A percentile compares a stretch with the other conserved stretches of the same genome.
Conservation (phyloP, 306 rosid species). For the Cucurbita pepo region DNA sequence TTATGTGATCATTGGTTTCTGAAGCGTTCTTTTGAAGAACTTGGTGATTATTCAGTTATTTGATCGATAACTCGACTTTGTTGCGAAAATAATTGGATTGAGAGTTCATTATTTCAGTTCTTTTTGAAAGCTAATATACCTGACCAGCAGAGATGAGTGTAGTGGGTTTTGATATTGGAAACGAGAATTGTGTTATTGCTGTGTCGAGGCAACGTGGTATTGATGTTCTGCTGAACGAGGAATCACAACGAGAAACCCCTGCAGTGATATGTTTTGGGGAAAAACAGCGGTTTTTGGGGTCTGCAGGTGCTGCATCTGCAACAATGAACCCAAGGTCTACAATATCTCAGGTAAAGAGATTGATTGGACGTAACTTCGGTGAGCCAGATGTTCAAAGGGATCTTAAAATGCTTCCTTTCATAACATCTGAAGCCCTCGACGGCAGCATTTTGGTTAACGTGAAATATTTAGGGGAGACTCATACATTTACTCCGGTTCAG, state of each 20-base stretch:
- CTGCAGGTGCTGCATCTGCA: constrained; percentile 83
- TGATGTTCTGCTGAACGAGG: constrained; percentile 79
- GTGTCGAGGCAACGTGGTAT: constrained; percentile 86
- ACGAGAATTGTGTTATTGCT: constrained; percentile 84
- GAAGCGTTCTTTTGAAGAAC: constrained; percentile 2
- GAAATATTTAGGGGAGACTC: constrained; percentile 37
- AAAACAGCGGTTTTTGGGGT: constrained; percentile 93
- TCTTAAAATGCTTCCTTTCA: constrained; percentile 46
- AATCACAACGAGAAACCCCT: constrained; percentile 87
- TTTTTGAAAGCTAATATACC: not conserved
- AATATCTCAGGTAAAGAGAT: constrained; percentile 78
- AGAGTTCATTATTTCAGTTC: not conserved
- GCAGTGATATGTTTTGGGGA: constrained; percentile 75
- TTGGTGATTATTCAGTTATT: not conserved
- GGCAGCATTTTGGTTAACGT: constrained; percentile 76
- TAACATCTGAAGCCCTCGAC: constrained; percentile 52
- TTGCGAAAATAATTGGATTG: not conserved
- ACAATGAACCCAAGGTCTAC: constrained; percentile 77
- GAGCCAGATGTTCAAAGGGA: constrained; percentile 52
- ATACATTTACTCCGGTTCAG: constrained; percentile 64
- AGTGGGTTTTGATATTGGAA: constrained; percentile 94
- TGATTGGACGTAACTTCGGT: constrained; percentile 44
- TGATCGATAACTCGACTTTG: not conserved
- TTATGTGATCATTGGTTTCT: not conserved
- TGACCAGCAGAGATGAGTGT: constrained; percentile 45